Evolutionary conservation across 2,329 filamentous ascomycete genomes (phyloP).

Genomic region (Fusarium caatingaense): DNA sequence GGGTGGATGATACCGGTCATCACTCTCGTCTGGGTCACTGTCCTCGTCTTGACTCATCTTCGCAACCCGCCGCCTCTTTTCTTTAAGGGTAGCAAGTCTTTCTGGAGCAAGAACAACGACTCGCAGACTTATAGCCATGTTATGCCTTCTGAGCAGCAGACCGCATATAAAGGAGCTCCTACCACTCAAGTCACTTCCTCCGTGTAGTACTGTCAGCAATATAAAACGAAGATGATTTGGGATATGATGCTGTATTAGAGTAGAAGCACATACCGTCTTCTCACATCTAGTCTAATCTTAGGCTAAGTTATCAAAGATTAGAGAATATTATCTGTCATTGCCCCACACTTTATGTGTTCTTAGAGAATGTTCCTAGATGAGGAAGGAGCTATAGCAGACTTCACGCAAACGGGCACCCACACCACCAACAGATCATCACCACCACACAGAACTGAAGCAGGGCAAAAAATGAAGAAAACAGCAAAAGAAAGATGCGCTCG

Average conservation of each 20-base stretch:
- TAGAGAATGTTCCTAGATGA: neutral
- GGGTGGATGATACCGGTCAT: conserved; percentile 51
- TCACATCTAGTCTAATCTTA: neutral
- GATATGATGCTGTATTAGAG: too few species aligned
- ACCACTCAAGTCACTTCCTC: neutral
- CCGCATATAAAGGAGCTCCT: conserved; percentile 15
- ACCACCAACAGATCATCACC: neutral
- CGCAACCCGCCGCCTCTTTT: conserved; percentile 43
- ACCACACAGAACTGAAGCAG: neutral
- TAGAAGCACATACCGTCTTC: too few species aligned
- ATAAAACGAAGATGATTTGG: too few species aligned
- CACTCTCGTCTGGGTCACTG: conserved; percentile 49
- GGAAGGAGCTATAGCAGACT: neutral
- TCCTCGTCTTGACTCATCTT: conserved; percentile 51
- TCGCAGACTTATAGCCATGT: conserved; percentile 26
- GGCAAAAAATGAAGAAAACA: neutral
- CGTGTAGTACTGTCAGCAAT: neutral
- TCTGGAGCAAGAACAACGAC: conserved; percentile 30
- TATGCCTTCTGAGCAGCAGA: conserved; percentile 16
- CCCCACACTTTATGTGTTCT: neutral
- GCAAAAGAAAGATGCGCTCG: neutral
- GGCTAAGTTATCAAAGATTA: neutral
- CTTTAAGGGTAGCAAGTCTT: conserved; percentile 32
- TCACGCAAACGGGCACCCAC: too few species aligned
- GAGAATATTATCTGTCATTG: neutral